Evolutionary conservation across 192 early-diverging fungal species (phyloP).

Genomic region (Backusella psychrophila): DNA sequence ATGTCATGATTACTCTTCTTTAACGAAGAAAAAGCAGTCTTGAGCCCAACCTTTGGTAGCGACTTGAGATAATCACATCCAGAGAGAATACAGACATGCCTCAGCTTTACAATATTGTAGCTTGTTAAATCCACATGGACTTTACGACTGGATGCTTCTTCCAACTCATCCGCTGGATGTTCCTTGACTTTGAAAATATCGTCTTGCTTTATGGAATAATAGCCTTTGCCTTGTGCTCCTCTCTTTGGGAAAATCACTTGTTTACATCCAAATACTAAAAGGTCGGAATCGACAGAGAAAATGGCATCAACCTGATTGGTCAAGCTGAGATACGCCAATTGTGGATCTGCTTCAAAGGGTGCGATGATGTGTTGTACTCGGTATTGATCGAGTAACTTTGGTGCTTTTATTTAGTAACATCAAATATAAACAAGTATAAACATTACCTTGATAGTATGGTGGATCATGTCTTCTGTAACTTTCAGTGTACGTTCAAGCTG

Average conservation of each 20-base stretch:
- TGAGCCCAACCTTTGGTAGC: slow-evolving; percentile 83
- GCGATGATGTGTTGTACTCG: slow-evolving; percentile 83
- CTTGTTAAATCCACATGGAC: slow-evolving; percentile 13
- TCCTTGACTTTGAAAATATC: slow-evolving; percentile 51
- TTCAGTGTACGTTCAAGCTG: not conserved
- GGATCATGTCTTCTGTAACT: not conserved
- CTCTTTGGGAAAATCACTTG: slow-evolving; percentile 79
- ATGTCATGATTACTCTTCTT: slow-evolving; percentile 40
- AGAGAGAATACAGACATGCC: slow-evolving; percentile 90
- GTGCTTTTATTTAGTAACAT: not conserved
- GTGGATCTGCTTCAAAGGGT: slow-evolving; percentile 97
- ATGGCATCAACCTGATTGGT: slow-evolving; percentile 73
- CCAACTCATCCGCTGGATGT: slow-evolving; percentile 17
- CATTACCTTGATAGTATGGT: not conserved
- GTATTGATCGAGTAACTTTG: slow-evolving; percentile 53
- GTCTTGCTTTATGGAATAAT: slow-evolving; percentile 59
- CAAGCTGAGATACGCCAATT: slow-evolving; percentile 81
- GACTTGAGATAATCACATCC: slow-evolving; percentile 96
- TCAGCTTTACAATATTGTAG: slow-evolving; percentile 62
- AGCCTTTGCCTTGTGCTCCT: slow-evolving; percentile 67
- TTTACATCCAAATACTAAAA: slow-evolving; percentile 89
- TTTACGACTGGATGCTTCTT: not conserved
- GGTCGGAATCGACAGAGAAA: slow-evolving; percentile 95
- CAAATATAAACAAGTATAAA: not conserved
- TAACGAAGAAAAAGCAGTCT: slow-evolving; percentile 65